Conservation (phyloP, 768 basidiomycete genomes). For the Panus rudis region DNA sequence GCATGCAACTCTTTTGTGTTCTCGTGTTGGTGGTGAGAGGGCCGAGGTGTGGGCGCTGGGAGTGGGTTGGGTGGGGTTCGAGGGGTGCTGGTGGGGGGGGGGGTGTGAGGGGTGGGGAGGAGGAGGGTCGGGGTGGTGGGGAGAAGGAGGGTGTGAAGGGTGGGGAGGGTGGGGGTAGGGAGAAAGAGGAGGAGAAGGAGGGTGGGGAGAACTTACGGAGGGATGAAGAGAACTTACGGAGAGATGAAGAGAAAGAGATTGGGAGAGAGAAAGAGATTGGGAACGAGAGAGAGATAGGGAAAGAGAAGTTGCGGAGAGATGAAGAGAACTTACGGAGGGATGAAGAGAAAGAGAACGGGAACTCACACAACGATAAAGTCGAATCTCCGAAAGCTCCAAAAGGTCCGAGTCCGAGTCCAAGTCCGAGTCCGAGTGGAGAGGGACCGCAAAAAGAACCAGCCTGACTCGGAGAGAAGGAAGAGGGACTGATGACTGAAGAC, state of each 20-base stretch:
- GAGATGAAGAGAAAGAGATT: neutral
- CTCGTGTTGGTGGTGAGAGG: slow-evolving; percentile 56
- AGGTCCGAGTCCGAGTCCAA: no score
- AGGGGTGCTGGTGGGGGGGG: slow-evolving; percentile 33
- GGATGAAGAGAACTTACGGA: neutral
- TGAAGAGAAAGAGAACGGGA: no score
- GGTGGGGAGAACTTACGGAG: neutral
- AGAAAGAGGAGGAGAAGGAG: neutral
- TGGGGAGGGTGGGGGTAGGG: neutral
- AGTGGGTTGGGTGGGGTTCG: slow-evolving; percentile 63
- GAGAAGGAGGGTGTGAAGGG: neutral
- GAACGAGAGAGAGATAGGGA: neutral
- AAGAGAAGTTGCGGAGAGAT: neutral
- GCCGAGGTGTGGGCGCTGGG: slow-evolving; percentile 48
- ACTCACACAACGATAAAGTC: no score
- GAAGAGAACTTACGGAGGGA: neutral
- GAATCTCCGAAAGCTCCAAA: no score
- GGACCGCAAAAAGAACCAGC: no score
- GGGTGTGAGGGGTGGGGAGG: neutral
- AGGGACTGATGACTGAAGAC: no score
- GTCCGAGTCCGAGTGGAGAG: no score
- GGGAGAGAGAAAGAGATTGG: neutral
- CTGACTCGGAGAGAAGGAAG: no score
- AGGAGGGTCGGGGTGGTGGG: neutral
- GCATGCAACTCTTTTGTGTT: slow-evolving; percentile 49